Percentiles rank a stretch among this genome's conserved stretches.
These are phyloP conservation scores for Vanilla planifolia DNA, from an alignment of 106 monocot genomes.

Conservation along the genomic window DNA sequence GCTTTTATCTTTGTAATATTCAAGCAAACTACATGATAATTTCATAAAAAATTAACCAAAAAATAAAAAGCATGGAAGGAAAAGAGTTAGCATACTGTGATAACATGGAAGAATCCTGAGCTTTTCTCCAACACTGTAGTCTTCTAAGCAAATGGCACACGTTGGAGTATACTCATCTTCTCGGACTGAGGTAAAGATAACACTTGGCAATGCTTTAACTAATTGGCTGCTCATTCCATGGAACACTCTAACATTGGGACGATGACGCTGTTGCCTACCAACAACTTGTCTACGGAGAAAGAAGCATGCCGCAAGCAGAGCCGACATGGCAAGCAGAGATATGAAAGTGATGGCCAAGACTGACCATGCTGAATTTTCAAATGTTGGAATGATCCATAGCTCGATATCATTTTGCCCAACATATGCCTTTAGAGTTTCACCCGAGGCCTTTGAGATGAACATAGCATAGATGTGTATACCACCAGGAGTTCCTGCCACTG, in stretches of 20 bases:
- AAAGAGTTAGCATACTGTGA: constrained; percentile 56
- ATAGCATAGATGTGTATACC: constrained; percentile 64
- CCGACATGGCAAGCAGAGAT: constrained; percentile 65
- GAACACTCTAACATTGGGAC: constrained; percentile 33
- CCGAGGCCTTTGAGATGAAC: constrained; percentile 70
- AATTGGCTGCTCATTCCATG: constrained; percentile 72
- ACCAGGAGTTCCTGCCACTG: constrained; percentile 71
- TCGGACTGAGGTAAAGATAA: constrained; percentile 57
- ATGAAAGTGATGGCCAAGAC: constrained; percentile 75
- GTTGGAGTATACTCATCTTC: constrained; percentile 80
- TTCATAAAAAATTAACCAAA: neutral
- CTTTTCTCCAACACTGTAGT: constrained; percentile 69
- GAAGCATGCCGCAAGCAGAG: constrained; percentile 69
- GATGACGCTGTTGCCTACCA: constrained; percentile 26
- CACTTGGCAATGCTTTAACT: constrained; percentile 82
- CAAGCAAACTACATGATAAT: neutral
- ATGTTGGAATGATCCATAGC: constrained; percentile 60
- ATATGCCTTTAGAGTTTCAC: constrained; percentile 51
- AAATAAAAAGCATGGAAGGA: neutral
- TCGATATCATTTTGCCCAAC: constrained; percentile 33
- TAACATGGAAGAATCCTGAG: constrained; percentile 72
- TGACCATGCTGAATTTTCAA: constrained; percentile 69
- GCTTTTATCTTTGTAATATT: too few relatives aligned
- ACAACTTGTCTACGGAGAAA: constrained; percentile 57
- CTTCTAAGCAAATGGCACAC: constrained; percentile 91